phyloP scores from a whole-genome alignment of 768 basidiomycete species.

The Dacryopinax primogenitus region DNA sequence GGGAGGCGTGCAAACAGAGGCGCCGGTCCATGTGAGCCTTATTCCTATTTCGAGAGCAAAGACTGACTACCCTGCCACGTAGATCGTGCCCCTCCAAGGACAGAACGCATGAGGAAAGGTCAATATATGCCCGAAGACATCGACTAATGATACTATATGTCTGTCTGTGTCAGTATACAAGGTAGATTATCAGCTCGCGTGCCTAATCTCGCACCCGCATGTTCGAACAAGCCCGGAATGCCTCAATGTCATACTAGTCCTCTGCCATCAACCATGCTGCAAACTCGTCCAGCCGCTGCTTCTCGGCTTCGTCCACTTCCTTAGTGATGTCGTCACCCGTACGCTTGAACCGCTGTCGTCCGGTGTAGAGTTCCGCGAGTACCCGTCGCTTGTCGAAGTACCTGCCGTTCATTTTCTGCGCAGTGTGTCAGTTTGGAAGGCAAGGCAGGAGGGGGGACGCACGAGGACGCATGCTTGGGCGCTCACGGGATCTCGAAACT shows the following conservation, averaged over 20 bases:
- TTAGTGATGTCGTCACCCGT: conserved; percentile 54
- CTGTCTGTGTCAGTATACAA: not conserved
- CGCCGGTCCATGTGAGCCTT: not conserved
- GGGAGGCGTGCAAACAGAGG: not conserved
- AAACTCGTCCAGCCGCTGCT: conserved; percentile 75
- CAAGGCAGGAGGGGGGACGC: conserved; percentile 23
- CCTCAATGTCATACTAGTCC: conserved; percentile 47
- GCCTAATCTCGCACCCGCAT: too few relatives aligned
- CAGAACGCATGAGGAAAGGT: conserved; percentile 1
- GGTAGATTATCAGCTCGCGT: not conserved
- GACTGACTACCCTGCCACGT: not conserved
- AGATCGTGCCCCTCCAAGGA: not conserved
- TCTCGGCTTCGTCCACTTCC: conserved; percentile 53
- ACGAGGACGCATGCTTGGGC: conserved; percentile 87
- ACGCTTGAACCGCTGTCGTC: conserved; percentile 68
- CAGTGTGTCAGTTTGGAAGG: not conserved
- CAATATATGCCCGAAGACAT: conserved; percentile 4
- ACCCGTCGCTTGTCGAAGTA: conserved; percentile 78
- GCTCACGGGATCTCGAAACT: conserved; percentile 83
- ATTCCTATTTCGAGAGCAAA: not conserved
- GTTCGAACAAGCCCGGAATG: too few relatives aligned
- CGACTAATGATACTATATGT: not conserved
- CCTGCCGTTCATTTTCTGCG: conserved; percentile 85
- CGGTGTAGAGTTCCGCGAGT: conserved; percentile 68
- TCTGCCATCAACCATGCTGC: conserved; percentile 76